Conservation (phyloP, 2,329 filamentous ascomycete species). For the Atkinsonella texensis region DNA sequence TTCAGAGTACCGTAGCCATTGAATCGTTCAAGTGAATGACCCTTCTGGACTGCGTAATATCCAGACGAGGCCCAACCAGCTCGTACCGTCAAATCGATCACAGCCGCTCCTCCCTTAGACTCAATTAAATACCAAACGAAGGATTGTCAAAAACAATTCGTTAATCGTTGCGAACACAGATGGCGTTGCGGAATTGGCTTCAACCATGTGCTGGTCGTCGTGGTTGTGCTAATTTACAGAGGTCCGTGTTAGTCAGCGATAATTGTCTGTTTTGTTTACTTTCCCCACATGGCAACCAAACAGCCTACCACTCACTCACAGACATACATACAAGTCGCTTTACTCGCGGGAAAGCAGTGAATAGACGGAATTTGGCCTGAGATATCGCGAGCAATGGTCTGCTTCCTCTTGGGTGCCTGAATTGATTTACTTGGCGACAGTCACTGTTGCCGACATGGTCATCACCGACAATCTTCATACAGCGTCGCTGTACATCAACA, state of each 20-base stretch:
- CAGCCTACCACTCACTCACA: background rate
- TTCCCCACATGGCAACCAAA: constrained; percentile 25
- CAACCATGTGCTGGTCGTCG: background rate
- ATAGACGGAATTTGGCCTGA: background rate
- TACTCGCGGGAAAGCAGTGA: background rate
- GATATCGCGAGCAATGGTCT: background rate
- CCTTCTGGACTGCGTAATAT: no score
- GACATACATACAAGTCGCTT: constrained; percentile 2
- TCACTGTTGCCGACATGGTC: constrained; percentile 28
- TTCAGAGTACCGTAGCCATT: no score
- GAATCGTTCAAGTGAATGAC: no score
- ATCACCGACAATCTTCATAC: constrained; percentile 51
- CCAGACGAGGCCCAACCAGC: no score
- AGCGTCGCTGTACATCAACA: constrained; percentile 62
- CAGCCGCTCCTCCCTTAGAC: no score
- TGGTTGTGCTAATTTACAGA: background rate
- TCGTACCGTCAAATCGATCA: no score
- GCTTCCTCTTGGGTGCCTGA: background rate
- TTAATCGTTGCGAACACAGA: no score
- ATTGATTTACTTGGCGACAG: background rate
- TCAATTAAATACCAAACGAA: no score
- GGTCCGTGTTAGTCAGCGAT: constrained; percentile 13
- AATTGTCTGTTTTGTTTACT: constrained; percentile 24
- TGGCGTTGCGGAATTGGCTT: background rate
- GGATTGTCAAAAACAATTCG: no score